A percentile compares a stretch with the other conserved stretches of the same genome.
Evolutionary conservation across 768 basidiomycete genomes (phyloP).

Genomic region (Mrakia gelida): DNA sequence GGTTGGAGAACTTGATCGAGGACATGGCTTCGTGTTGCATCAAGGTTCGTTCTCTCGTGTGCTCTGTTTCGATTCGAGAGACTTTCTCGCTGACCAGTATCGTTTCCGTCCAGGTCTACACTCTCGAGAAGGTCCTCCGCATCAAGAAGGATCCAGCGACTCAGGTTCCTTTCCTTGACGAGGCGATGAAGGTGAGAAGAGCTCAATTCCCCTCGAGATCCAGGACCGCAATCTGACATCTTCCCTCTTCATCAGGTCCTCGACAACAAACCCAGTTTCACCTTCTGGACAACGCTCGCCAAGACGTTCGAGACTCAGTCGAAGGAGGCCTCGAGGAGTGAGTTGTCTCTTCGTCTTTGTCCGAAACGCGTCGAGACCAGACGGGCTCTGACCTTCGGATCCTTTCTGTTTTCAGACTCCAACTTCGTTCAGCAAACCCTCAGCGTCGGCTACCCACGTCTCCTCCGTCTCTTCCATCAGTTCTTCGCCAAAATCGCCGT

Average conservation of each 20-base stretch:
- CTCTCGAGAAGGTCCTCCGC: slow-evolving; percentile 85
- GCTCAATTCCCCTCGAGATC: neutral
- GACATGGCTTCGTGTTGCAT: slow-evolving; percentile 88
- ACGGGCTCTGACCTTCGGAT: neutral
- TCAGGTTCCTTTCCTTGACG: slow-evolving; percentile 77
- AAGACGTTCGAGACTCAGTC: slow-evolving; percentile 75
- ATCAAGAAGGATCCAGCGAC: slow-evolving; percentile 79
- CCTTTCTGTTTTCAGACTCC: slow-evolving; percentile 56
- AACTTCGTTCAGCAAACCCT: slow-evolving; percentile 87
- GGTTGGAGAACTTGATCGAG: slow-evolving; percentile 75
- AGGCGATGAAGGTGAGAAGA: slow-evolving; percentile 77
- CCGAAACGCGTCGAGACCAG: neutral
- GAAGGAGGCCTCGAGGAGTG: slow-evolving; percentile 75
- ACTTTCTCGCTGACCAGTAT: neutral
- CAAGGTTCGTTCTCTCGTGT: slow-evolving; percentile 55
- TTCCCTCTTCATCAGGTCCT: slow-evolving; percentile 55
- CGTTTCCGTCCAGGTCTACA: slow-evolving; percentile 64
- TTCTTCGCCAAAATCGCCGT: slow-evolving; percentile 94
- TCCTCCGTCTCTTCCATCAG: slow-evolving; percentile 88
- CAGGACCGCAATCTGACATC: no score
- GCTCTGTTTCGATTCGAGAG: neutral
- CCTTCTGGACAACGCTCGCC: slow-evolving; percentile 82
- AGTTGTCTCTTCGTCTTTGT: neutral
- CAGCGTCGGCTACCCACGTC: slow-evolving; percentile 74
- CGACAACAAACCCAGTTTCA: slow-evolving; percentile 84